Evolutionary conservation across 2,329 filamentous ascomycete species (phyloP), one percentile per base, ranked within the genome.

Genomic region (Colletotrichum musicola): DNA sequence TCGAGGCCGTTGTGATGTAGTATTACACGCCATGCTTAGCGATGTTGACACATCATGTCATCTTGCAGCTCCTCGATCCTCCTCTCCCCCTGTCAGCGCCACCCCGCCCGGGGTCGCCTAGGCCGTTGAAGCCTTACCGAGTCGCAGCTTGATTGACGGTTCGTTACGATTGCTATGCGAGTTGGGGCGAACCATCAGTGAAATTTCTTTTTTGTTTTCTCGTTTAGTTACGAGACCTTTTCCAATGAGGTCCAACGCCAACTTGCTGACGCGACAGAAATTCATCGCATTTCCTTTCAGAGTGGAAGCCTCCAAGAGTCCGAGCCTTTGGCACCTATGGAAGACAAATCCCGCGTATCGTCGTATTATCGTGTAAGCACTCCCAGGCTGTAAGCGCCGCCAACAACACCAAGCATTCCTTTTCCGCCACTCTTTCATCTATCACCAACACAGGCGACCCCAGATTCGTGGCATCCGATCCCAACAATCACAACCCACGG

Each of bases 101-200:
- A 40, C 49, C 30, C 30, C 30, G 30, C 30, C 30, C 12, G 44
- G 65, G 53, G 22, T 35, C 35, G 42, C 40, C 55, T 56, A 42
- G 55, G 18, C 42, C 47, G 40, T 44, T 30, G 25, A 35, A 47
- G 44, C 53, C 50, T 57, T 63, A 62, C 59, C 64, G 64, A 67
- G 65, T 60, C 61, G 55, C 65, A 56, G 42, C 61, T 68, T 65
- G n/a, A 68, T 68, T 68, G 50, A 18, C 22, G 38, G 61, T 50
- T 65, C 49, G 49, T 50, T 46, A 35, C 7, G 40, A 18, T 30
- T 20, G 27, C 60, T 40, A 55, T 64, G 61, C 49, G 35, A 47
- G 7, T 49, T 54, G 54, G 61, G 61, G 59, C 49, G 61, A 64
- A 14, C 5, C 40, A 10, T 35, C 4, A 3, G 9, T 10, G 30